Evolutionary conservation across 352 stramenopile genomes (phyloP).

Genomic region (Phytopythium aichiense): DNA sequence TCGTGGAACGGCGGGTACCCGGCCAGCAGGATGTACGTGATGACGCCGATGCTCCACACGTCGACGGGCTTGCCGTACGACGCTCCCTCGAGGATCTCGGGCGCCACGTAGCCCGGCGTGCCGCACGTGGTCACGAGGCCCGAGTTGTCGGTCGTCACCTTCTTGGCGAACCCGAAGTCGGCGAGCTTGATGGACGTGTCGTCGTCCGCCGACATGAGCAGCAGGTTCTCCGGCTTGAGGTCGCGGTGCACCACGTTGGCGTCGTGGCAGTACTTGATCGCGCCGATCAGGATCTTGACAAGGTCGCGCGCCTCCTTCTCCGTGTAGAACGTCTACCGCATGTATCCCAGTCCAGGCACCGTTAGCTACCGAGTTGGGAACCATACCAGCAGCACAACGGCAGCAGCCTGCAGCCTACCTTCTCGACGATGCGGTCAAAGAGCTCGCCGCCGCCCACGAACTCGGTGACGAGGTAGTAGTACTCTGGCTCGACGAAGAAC

Average conservation of each 20-base stretch:
- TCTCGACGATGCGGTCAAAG: slow-evolving; percentile 89
- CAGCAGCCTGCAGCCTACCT: slow-evolving; percentile 16
- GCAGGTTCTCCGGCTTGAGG: slow-evolving; percentile 86
- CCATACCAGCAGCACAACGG: background rate
- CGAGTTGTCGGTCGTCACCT: slow-evolving; percentile 56
- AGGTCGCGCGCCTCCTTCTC: slow-evolving; percentile 83
- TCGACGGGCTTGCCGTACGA: slow-evolving; percentile 82
- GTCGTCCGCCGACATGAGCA: slow-evolving; percentile 78
- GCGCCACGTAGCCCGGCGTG: slow-evolving; percentile 77
- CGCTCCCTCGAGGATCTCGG: slow-evolving; percentile 81
- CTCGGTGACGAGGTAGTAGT: slow-evolving; percentile 89
- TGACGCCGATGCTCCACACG: slow-evolving; percentile 85
- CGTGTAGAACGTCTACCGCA: slow-evolving; percentile 62
- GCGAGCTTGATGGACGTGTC: slow-evolving; percentile 90
- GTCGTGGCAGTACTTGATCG: slow-evolving; percentile 88
- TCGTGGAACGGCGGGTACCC: slow-evolving; percentile 90
- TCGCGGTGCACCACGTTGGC: slow-evolving; percentile 81
- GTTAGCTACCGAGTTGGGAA: background rate
- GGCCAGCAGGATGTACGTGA: slow-evolving; percentile 89
- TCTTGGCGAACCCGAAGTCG: slow-evolving; percentile 93
- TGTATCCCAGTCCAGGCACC: background rate
- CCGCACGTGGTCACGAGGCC: slow-evolving; percentile 72
- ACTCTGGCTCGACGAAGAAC: slow-evolving; percentile 87
- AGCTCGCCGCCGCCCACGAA: slow-evolving; percentile 84
- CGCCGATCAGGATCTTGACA: slow-evolving; percentile 72